Evolutionary conservation across 495 filamentous ascomycete genomes (phyloP).

Genomic region (Sordaria brevicollis): DNA sequence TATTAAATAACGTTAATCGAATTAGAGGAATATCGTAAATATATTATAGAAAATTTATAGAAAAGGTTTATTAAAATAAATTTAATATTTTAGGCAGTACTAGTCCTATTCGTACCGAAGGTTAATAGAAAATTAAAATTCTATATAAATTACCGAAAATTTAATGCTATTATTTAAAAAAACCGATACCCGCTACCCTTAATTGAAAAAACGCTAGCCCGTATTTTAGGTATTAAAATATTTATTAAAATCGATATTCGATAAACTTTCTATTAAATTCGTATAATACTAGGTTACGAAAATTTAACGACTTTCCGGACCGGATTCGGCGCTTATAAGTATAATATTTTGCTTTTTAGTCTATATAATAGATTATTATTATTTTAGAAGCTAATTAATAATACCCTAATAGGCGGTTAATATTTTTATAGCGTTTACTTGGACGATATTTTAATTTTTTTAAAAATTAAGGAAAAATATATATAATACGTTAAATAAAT

Average conservation of each 20-base stretch:
- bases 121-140: slow-evolving; percentile 22
- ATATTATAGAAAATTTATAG: slow-evolving; percentile 1
- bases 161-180: slow-evolving; percentile 36
- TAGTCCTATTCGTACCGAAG: slow-evolving; percentile 31
- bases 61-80: slow-evolving; percentile 4
- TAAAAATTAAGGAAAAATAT: not conserved
- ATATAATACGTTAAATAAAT: not conserved
- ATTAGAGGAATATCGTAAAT: slow-evolving; percentile 8
- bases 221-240: slow-evolving; percentile 27
- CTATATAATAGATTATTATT: slow-evolving; percentile 15
- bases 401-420: slow-evolving; percentile 11
- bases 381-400: slow-evolving; percentile 24
- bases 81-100: slow-evolving; percentile 7
- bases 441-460: slow-evolving; percentile 1
- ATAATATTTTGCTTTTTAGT: slow-evolving; percentile 23
- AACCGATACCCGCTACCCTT: slow-evolving; percentile 35
- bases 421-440: slow-evolving; percentile 7
- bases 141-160: slow-evolving; percentile 38
- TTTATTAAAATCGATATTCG: too few relatives aligned
- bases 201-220: slow-evolving; percentile 30
- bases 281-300: slow-evolving; percentile 19
- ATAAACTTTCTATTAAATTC: slow-evolving; percentile 10
- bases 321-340: slow-evolving; percentile 20
- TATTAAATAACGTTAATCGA: slow-evolving; percentile 19
- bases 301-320: slow-evolving; percentile 24